phyloP scores from a whole-genome alignment of 192 early-diverging fungal genomes.

The Coemansia pectinata region DNA sequence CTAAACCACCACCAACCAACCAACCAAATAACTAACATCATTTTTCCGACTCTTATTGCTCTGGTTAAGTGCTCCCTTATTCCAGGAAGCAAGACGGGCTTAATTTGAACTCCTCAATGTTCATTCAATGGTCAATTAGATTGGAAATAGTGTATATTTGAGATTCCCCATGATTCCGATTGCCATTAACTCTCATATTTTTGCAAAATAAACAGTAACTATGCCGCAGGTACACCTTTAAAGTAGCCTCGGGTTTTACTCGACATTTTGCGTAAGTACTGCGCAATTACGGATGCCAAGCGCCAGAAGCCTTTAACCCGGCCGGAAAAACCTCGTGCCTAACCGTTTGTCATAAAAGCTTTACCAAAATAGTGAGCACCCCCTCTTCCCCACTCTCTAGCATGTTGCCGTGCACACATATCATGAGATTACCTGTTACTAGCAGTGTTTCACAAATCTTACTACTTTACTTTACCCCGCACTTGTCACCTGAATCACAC shows the following conservation, averaged over 20 bases:
- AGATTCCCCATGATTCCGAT: not conserved
- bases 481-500: not conserved
- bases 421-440: conserved; percentile 4
- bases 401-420: not conserved
- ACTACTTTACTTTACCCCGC: conserved; percentile 1
- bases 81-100: too few species aligned
- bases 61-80: too few species aligned
- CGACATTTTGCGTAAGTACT: not conserved
- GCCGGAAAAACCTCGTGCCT: not conserved
- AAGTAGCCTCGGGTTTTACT: not conserved
- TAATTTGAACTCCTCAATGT: too few species aligned
- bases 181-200: not conserved
- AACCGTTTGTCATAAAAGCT: not conserved
- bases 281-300: not conserved
- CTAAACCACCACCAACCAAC: too few species aligned
- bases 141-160: too few species aligned
- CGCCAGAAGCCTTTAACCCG: not conserved
- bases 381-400: not conserved
- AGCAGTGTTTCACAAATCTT: not conserved
- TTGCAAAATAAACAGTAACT: not conserved
- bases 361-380: not conserved
- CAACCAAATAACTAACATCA: too few species aligned
- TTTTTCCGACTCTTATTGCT: too few species aligned
- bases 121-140: too few species aligned
- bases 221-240: not conserved